Evolutionary conservation across 176 grass and related monocot genomes (phyloP).

Genomic region (Urochloa ruziziensis): DNA sequence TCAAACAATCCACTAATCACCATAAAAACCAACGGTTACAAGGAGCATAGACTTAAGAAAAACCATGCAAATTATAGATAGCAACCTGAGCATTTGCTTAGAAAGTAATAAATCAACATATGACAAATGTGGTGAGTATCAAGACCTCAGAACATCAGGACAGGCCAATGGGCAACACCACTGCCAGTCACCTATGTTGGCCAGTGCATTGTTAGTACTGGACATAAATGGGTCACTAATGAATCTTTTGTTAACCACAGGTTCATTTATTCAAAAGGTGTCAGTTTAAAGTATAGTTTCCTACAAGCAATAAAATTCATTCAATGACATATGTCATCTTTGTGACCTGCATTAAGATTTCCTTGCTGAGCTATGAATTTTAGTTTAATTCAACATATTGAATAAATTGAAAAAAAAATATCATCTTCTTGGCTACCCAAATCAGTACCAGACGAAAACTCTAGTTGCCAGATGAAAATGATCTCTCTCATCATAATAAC

Average conservation of each 20-base stretch:
- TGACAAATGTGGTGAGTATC: not conserved
- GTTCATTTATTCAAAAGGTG: not conserved
- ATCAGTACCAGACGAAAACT: not conserved
- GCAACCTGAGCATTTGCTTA: not conserved
- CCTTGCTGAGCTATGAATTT: not conserved
- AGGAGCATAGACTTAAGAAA: not conserved
- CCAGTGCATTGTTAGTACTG: not conserved
- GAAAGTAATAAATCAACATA: not conserved
- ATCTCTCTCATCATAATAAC: constrained; percentile 16
- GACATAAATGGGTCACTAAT: not conserved
- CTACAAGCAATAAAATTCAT: not conserved
- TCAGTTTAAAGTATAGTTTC: not conserved
- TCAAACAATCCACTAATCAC: not conserved
- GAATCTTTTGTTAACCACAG: not conserved
- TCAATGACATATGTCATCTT: not conserved
- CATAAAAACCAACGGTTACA: not conserved
- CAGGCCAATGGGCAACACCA: not conserved
- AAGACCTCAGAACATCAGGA: not conserved
- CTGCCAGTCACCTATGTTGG: not conserved
- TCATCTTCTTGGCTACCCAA: not conserved
- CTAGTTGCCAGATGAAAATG: not conserved
- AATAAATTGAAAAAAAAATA: not conserved
- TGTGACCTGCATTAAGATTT: not conserved
- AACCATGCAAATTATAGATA: not conserved
- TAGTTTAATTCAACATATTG: not conserved